Percentiles rank a stretch among this genome's conserved stretches.
Evolutionary conservation across 164 flowering plant genomes (phyloP).

Genomic region (Akebia trifoliata): DNA sequence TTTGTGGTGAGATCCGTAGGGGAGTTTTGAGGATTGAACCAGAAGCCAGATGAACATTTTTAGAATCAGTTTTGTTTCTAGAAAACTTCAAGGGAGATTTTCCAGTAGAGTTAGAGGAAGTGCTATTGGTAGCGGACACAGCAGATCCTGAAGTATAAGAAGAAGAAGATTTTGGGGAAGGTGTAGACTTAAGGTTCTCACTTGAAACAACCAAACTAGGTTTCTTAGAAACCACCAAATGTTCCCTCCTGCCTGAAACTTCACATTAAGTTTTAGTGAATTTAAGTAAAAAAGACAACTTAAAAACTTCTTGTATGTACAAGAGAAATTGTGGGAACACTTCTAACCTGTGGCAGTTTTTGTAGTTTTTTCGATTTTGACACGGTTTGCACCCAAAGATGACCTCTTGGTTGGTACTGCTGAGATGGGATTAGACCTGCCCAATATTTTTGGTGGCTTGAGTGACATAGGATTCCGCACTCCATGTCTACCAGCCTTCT

Average conservation of each 20-base stretch:
- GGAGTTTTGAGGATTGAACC: conserved; percentile 27
- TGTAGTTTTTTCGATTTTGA: conserved; percentile 29
- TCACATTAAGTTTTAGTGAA: background rate
- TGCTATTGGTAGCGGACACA: conserved; percentile 32
- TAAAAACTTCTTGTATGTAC: background rate
- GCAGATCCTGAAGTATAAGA: conserved; percentile 31
- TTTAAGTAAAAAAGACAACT: background rate
- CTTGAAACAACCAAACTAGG: conserved; percentile 23
- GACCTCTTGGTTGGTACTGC: conserved; percentile 44
- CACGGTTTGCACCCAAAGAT: conserved; percentile 32
- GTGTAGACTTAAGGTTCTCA: conserved; percentile 30
- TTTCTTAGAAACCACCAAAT: conserved; percentile 22
- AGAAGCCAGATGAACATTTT: conserved; percentile 24
- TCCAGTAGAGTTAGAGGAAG: conserved; percentile 30
- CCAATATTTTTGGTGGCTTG: conserved; percentile 43
- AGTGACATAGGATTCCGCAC: conserved; percentile 26
- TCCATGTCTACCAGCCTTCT: conserved; percentile 30
- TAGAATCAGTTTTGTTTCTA: conserved; percentile 29
- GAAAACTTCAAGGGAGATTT: conserved; percentile 28
- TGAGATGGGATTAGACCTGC: conserved; percentile 26
- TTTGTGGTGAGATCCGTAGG: conserved; percentile 23
- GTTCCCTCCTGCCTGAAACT: conserved; percentile 30
- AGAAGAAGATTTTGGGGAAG: conserved; percentile 37
- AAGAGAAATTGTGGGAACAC: background rate
- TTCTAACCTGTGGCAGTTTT: conserved; percentile 31